Evolutionary conservation across 768 basidiomycete species (phyloP).

Genomic region (Russula vinacea): DNA sequence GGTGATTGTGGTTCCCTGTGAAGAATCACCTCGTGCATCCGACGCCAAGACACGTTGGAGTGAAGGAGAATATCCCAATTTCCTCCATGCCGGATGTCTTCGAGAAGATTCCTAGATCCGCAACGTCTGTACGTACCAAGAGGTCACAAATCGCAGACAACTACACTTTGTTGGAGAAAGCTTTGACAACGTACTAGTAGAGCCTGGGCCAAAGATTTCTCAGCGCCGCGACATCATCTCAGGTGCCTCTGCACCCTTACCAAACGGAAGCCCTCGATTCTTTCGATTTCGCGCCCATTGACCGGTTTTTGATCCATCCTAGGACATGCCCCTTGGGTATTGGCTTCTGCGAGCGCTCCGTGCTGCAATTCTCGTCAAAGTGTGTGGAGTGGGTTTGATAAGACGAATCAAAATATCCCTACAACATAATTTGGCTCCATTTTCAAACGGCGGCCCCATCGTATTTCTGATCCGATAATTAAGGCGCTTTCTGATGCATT

Average conservation of each 20-base stretch:
- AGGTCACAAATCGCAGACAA: constrained; percentile 26
- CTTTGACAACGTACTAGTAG: not conserved
- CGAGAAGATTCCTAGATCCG: constrained; percentile 31
- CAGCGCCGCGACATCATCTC: constrained; percentile 22
- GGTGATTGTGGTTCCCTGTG: constrained; percentile 28
- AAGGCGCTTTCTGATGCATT: constrained; percentile 23
- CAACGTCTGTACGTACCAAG: constrained; percentile 31
- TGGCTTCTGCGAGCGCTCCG: constrained; percentile 23
- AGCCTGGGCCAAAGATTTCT: constrained; percentile 14
- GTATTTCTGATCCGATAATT: constrained; percentile 23
- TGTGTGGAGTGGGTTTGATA: constrained; percentile 6
- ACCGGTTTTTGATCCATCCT: constrained; percentile 25
- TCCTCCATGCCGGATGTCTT: constrained; percentile 22
- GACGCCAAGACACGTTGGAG: constrained; percentile 22
- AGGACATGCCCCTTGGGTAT: constrained; percentile 28
- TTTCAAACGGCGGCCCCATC: constrained; percentile 19
- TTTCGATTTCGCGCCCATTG: constrained; percentile 11
- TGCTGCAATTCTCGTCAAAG: constrained; percentile 26
- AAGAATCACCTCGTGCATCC: constrained; percentile 24
- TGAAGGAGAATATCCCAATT: constrained; percentile 9
- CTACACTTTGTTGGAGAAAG: constrained; percentile 21
- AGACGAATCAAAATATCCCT: constrained; percentile 27
- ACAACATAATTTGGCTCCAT: constrained; percentile 30
- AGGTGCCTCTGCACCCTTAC: constrained; percentile 13
- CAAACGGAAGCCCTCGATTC: not conserved